These are phyloP conservation scores for Aspergillus sp. DNA, from an alignment of 2,329 filamentous ascomycete species.

Conservation along the genomic window DNA sequence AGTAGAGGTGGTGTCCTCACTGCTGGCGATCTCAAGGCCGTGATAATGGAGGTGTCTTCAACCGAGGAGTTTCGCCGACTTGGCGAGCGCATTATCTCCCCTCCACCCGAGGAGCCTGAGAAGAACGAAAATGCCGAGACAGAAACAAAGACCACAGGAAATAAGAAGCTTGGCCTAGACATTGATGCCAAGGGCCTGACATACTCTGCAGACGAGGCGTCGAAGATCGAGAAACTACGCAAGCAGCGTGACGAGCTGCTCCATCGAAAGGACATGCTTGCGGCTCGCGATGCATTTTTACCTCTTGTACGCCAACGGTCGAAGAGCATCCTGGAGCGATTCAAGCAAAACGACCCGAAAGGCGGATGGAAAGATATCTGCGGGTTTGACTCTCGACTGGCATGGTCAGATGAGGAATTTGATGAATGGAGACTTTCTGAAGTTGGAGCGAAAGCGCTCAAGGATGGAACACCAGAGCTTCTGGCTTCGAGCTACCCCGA, in stretches of 20 bases:
- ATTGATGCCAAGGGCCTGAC: constrained; percentile 22
- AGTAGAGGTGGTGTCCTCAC: constrained; percentile 40
- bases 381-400: constrained; percentile 43
- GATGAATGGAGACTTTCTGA: constrained; percentile 40
- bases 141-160: constrained; percentile 10
- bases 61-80: constrained; percentile 38
- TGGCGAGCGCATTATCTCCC: constrained; percentile 33
- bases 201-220: constrained; percentile 35
- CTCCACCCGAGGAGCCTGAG: constrained; percentile 19
- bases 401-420: constrained; percentile 47
- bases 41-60: constrained; percentile 31
- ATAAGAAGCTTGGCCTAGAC: constrained; percentile 26
- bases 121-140: constrained; percentile 10
- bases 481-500: constrained; percentile 23
- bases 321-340: constrained; percentile 37
- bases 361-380: constrained; percentile 45
- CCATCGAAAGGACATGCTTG: constrained; percentile 36
- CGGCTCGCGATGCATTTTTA: constrained; percentile 39
- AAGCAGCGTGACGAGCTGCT: constrained; percentile 28
- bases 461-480: constrained; percentile 31
- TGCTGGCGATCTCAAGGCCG: constrained; percentile 37
- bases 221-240: constrained; percentile 33
- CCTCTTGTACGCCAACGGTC: constrained; percentile 37
- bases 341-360: constrained; percentile 42
- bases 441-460: constrained; percentile 33